Base-by-base conservation (phyloP, 306 rosid species). In the Castanea mollissima region DNA sequence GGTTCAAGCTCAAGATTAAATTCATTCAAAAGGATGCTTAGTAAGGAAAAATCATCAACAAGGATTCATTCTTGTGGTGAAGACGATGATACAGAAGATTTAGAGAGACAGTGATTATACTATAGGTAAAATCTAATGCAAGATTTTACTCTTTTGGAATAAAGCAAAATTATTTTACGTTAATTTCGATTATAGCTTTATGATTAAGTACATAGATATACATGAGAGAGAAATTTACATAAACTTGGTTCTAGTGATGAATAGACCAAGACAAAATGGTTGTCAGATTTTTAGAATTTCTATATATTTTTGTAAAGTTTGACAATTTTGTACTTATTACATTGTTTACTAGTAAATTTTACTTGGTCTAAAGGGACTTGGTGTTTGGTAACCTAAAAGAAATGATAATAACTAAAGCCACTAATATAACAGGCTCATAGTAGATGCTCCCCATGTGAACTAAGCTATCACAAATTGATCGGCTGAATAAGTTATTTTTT, bases 1-100 rank as follows among this genome's bases (percentile, higher is more conserved):
- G 86, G 86, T 55, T 85, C 93, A 0, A 84, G 46, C 71, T 82
- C 86, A 21, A 56, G 90, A 65, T 79, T 87, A 62, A 84, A 85
- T 9, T 91, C 93, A 13, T 91, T 91, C 54, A 76, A 86, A 19
- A 87, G 91, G 75, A 89, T 87, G 27, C 89, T 87, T 46, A 86
- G 79, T 41, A 73, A 85, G 54, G 96, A 89, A 15, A 86, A 80
- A 86, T 87, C 93, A 2, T 87, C 86, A 0, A 77, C 44, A 62
- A 79, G 89, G 65, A 31, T 83, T 5, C 92, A 81, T 76, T 82
- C 88, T 74, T 69, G 77, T 27, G 75, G 10, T 5, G 71, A 25
- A 56, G 82, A 69, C 27, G 74, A 60, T 72, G 67, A 49, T 58
- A 64, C 77, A 12, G 86, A 79, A 10, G 96, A 91, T 69, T 79